Percentiles rank a stretch among this genome's conserved stretches.
Evolutionary conservation across 352 stramenopile species (phyloP).

Genomic region (Phytophthora vignae): DNA sequence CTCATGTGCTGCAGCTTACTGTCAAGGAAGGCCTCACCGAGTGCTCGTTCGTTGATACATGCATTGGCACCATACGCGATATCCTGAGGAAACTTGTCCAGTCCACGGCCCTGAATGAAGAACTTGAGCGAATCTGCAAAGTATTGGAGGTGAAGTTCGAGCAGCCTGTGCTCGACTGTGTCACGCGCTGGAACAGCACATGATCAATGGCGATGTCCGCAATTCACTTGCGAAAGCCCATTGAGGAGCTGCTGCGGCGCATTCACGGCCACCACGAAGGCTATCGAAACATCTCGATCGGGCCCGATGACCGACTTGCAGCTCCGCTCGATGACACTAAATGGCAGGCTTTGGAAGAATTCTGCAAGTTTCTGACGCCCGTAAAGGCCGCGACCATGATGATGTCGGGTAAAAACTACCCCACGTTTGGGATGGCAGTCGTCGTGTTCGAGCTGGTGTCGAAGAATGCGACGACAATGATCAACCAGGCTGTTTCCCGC

Average conservation of each 20-base stretch:
- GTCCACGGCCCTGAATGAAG: slow-evolving; percentile 3
- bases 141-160: slow-evolving; percentile 2
- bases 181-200: slow-evolving; percentile 22
- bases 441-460: slow-evolving; percentile 8
- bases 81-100: slow-evolving; percentile 16
- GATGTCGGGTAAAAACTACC: slow-evolving; percentile 21
- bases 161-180: slow-evolving; percentile 11
- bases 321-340: neutral
- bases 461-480: neutral
- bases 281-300: slow-evolving; percentile 16
- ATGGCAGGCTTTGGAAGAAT: slow-evolving; percentile 5
- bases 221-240: slow-evolving; percentile 3
- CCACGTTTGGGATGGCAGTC: slow-evolving; percentile 22
- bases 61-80: slow-evolving; percentile 9
- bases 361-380: slow-evolving; percentile 18
- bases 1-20: slow-evolving; percentile 21
- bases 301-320: slow-evolving; percentile 6
- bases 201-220: slow-evolving; percentile 8
- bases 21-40: slow-evolving; percentile 19
- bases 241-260: slow-evolving; percentile 14
- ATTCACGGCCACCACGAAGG: slow-evolving; percentile 13
- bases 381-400: slow-evolving; percentile 25
- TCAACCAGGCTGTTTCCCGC: neutral
- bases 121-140: slow-evolving; percentile 3
- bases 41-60: slow-evolving; percentile 6